A percentile compares a stretch with the other conserved stretches of the same genome.
phyloP scores from a whole-genome alignment of 441 rosid species.

The Populus hybrid region DNA sequence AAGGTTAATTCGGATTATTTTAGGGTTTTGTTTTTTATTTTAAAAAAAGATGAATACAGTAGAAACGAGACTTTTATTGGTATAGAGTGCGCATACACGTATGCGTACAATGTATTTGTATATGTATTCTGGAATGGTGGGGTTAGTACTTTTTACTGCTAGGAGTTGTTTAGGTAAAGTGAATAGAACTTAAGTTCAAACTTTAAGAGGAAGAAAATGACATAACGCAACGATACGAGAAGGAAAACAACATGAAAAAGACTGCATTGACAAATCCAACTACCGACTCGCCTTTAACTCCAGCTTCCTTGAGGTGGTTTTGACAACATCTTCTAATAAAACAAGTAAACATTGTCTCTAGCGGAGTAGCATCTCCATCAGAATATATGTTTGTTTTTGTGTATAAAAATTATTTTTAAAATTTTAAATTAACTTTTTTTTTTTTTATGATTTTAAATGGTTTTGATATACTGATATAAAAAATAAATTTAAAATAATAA shows the following conservation, averaged over 20 bases:
- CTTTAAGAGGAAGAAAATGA: slow-evolving; percentile 15
- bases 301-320: background rate
- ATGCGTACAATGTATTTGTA: no score
- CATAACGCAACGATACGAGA: slow-evolving; percentile 2
- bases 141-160: background rate
- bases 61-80: background rate
- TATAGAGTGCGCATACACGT: no score
- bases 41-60: no score
- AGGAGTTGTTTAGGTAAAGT: slow-evolving; percentile 1
- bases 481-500: no score
- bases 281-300: background rate
- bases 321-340: background rate
- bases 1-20: no score
- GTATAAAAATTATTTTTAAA: no score
- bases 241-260: background rate
- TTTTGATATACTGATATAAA: rapidly evolving
- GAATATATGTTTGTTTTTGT: no score
- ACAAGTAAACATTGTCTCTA: background rate
- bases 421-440: no score
- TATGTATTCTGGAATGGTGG: no score
- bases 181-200: background rate
- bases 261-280: slow-evolving; percentile 11
- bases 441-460: no score
- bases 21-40: no score
- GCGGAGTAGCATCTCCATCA: no score